A percentile compares a stretch with the other conserved stretches of the same genome.
Conservation (phyloP, 106 monocot genomes). For the Apostasia ramifera region DNA sequence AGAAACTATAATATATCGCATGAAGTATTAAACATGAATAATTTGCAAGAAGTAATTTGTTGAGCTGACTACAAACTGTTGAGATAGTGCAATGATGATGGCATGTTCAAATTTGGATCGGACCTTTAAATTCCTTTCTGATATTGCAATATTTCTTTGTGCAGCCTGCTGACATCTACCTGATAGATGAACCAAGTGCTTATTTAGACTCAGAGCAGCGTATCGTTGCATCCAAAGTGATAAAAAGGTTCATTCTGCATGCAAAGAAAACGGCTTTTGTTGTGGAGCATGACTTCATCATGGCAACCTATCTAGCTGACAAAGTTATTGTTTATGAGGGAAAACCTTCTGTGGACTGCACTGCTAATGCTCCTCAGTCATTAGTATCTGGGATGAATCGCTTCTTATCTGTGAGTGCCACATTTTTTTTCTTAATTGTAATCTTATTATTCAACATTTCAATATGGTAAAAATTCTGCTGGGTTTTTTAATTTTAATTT, state of each 20-base stretch:
- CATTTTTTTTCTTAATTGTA: not conserved
- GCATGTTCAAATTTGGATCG: too few species aligned
- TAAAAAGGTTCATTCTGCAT: conserved; percentile 97
- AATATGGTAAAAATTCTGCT: too few species aligned
- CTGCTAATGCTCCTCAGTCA: conserved; percentile 83
- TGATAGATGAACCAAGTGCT: conserved; percentile 99
- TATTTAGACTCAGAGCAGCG: conserved; percentile 98
- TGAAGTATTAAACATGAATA: too few species aligned
- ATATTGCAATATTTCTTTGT: conserved; percentile 7
- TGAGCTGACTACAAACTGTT: too few species aligned
- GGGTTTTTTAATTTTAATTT: too few species aligned
- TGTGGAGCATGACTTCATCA: conserved; percentile 97
- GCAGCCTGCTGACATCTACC: conserved; percentile 97
- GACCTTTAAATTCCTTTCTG: too few species aligned
- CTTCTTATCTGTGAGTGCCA: conserved; percentile 80
- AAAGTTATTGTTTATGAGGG: conserved; percentile 98
- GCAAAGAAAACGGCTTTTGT: conserved; percentile 98
- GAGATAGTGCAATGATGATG: too few species aligned
- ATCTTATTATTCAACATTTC: too few species aligned
- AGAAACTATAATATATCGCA: too few species aligned
- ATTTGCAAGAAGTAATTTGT: too few species aligned
- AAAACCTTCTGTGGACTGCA: conserved; percentile 77
- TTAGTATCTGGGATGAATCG: conserved; percentile 96
- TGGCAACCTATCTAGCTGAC: conserved; percentile 98
- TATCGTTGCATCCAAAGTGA: conserved; percentile 95